A percentile compares a stretch with the other conserved stretches of the same genome.
Conservation (phyloP, 2,329 filamentous ascomycete species). For the Cordyceps pruinosa region DNA sequence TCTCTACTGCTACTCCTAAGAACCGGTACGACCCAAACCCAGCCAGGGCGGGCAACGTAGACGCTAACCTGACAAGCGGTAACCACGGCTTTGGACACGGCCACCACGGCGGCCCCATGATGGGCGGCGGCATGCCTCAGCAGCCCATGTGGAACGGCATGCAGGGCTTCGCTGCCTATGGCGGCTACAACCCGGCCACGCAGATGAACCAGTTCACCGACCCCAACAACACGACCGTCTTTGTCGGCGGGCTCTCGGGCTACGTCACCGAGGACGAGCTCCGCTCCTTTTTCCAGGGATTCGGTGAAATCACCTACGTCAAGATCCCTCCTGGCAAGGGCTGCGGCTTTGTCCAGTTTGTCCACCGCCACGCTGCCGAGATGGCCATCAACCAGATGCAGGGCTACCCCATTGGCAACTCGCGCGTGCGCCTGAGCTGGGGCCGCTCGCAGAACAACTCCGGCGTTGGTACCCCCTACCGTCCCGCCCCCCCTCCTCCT, state of each 20-base stretch:
- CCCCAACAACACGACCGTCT: slow-evolving; percentile 98
- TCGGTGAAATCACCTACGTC: slow-evolving; percentile 98
- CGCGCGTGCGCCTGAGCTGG: slow-evolving; percentile 94
- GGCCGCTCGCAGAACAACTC: slow-evolving; percentile 99
- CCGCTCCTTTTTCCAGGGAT: slow-evolving; percentile 99
- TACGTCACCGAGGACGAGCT: slow-evolving; percentile 99
- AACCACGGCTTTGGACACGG: slow-evolving; percentile 37
- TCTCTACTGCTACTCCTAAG: slow-evolving; percentile 96
- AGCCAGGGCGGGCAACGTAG: slow-evolving; percentile 10
- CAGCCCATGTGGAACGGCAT: slow-evolving; percentile 38
- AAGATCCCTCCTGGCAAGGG: slow-evolving; percentile 99
- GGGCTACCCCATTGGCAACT: slow-evolving; percentile 98
- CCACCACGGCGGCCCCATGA: slow-evolving; percentile 38
- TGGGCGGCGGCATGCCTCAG: slow-evolving; percentile 38
- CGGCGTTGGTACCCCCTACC: slow-evolving; percentile 93
- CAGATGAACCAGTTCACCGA: slow-evolving; percentile 99
- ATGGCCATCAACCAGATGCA: slow-evolving; percentile 99
- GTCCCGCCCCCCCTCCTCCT: slow-evolving; percentile 69
- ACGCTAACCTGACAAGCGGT: slow-evolving; percentile 20
- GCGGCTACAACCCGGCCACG: slow-evolving; percentile 42
- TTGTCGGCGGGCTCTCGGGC: slow-evolving; percentile 91
- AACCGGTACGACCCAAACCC: slow-evolving; percentile 51
- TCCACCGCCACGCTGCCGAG: slow-evolving; percentile 95
- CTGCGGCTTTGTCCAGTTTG: slow-evolving; percentile 97
- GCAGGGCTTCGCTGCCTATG: slow-evolving; percentile 33